Percentiles rank a stretch among this genome's conserved stretches.
Conservation (phyloP, 129 eudicot genomes). For the Helichrysum umbraculigerum region DNA sequence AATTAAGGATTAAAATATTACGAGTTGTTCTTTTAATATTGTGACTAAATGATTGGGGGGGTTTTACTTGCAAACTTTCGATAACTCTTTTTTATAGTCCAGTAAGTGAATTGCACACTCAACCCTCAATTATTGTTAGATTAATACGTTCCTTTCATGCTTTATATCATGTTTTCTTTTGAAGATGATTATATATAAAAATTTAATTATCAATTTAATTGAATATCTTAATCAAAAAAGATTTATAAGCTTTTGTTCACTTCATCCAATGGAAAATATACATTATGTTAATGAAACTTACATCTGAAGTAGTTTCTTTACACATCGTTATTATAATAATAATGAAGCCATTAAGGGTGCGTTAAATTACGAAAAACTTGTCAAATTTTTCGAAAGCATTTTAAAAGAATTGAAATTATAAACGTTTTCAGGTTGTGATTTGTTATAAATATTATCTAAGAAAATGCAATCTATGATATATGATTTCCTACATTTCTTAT, state of each 20-base stretch:
- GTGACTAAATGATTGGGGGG: conserved; percentile 19
- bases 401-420: no score
- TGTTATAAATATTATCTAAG: no score
- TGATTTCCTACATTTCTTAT: no score
- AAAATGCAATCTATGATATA: no score
- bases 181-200: not conserved
- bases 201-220: not conserved
- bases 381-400: no score
- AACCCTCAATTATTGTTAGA: conserved; percentile 22
- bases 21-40: not conserved
- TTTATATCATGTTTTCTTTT: not conserved
- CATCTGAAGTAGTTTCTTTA: not conserved
- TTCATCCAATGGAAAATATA: not conserved
- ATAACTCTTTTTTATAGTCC: not conserved
- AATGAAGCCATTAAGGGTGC: no score
- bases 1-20: not conserved
- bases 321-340: no score
- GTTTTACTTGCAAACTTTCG: conserved; percentile 11
- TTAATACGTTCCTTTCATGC: not conserved
- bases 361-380: no score
- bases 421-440: no score
- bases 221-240: not conserved
- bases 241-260: not conserved
- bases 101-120: conserved; percentile 29
- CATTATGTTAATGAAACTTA: not conserved